Base-by-base conservation (phyloP, 73 alveolate species). In the Halteria grandinella region DNA sequence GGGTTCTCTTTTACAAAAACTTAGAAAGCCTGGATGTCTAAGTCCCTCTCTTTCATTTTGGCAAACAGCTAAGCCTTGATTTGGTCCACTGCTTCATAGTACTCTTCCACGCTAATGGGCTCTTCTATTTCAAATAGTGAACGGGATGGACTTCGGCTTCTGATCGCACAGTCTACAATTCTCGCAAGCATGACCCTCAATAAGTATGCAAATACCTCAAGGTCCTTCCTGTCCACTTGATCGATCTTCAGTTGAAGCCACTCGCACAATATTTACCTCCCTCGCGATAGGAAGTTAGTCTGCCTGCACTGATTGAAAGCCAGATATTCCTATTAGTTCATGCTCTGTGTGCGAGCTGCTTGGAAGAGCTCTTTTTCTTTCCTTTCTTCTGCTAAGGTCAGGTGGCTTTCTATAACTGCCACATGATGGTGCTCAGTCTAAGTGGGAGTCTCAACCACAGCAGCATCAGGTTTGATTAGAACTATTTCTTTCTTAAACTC, bases 281-380 rank as follows among this genome's bases (percentile, higher is more conserved):
- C 80, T 45, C 80, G 14, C 25, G 51, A 25, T 6, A 66, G 80
- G 20, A 66, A 47, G 33, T 66, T 66, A 7, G 80, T 57, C 25
- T 32, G 18, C 47, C 80, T 66, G 36, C 80, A 66, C 25, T 66
- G 23, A 41, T 66, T 53, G 37, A 66, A 66, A 20, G 63, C 63
- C 21, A 66, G 52, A 45, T 66, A 66, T 43, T 66, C 69, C 23
- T 66, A 63, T 45, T 66, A 51, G 47, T 66, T 57, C 80, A 66
- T 66, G 1, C 7, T 28, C 18, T 7, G 18, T 5, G 47, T 66
- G 11, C 80, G 20, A 3, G 20, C 3, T 12, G 23, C 47, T 28
- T 66, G 37, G 33, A 66, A 66, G 20, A 10, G 29, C 29, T 45
- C 24, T 37, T 21, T 33, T 60, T 60, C 77, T 31, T 60, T 60